Evolutionary conservation across 495 filamentous ascomycete species (phyloP), one percentile per base, ranked within the genome.

Genomic region (Wilcoxina mikolae): DNA sequence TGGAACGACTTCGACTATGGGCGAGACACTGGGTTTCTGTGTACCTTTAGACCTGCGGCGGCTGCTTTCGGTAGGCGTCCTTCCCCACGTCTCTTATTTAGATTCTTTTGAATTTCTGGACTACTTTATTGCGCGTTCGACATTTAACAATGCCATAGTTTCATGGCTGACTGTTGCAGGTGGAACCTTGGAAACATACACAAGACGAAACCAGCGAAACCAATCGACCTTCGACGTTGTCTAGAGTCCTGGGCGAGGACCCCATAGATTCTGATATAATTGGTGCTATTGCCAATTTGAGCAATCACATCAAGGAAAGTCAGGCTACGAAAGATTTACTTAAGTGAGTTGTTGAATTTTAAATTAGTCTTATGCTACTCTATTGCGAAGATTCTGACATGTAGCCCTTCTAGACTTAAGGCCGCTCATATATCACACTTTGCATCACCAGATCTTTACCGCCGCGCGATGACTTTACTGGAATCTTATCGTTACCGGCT

Each of bases 401-500:
- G 17, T 43, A 18, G 17, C 48, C 4, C 10, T 20, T 43, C 58
- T 59, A 82, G 81, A 52, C 71, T 83, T 53, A 86, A 85, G 72
- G 66, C 72, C 11, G 82, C 78, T 57, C 74, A 79, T 58, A 76
- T 80, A 1, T 72, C 80, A 4, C 76, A 77, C 12, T 96, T 98
- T 69, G 76, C 74, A 27, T 82, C 85, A 61, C 74, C 81, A 31
- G 71, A 73, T 28, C 73, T 96, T 29, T 96, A 94, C 71, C 79
- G 78, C 53, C 84, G 87, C 66, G 79, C 89, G 53, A 80, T 96
- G 72, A 74, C 72, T 28, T 70, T 95, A 28, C 73, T 98, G n/a
- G 91, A 95, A 70, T 81, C 78, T 48, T 87, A 95, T 58, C 85
- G 91, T 61, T 96, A 87, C 67, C 78, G 90, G 27, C 73, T 96